Conservation (phyloP, 192 early-diverging fungal genomes). For the Gaertneriomyces sp. region DNA sequence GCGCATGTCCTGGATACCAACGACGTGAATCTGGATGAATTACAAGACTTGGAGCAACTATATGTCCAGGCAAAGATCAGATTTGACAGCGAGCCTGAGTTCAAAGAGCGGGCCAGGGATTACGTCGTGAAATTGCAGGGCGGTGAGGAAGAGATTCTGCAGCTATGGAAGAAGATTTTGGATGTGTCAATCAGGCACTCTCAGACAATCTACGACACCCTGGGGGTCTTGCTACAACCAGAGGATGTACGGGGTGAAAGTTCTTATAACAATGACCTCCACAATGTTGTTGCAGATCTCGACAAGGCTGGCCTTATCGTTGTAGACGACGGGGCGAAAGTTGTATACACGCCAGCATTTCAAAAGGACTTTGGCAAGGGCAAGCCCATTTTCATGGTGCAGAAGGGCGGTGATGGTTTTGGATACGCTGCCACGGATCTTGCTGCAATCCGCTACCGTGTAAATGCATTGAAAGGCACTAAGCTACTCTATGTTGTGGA, state of each 20-base stretch:
- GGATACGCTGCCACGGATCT: conserved; percentile 96
- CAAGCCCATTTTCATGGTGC: conserved; percentile 78
- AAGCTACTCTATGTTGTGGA: conserved; percentile 90
- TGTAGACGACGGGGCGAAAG: conserved; percentile 77
- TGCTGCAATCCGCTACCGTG: conserved; percentile 89
- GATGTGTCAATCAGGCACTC: conserved; percentile 25
- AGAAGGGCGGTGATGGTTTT: conserved; percentile 88
- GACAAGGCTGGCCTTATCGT: conserved; percentile 66
- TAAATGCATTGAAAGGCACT: conserved; percentile 84
- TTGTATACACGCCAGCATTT: conserved; percentile 48
- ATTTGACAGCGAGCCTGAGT: conserved; percentile 19
- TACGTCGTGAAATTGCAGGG: conserved; percentile 24
- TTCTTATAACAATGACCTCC: conserved; percentile 24
- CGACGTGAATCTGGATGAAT: conserved; percentile 9
- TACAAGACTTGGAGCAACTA: conserved; percentile 52
- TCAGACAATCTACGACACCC: conserved; percentile 27
- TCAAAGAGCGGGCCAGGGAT: conserved; percentile 18
- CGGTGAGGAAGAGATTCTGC: conserved; percentile 20
- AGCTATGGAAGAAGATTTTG: conserved; percentile 24
- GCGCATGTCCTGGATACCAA: conserved; percentile 13
- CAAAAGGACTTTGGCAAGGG: conserved; percentile 67
- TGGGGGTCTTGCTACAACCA: conserved; percentile 11
- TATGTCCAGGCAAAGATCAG: conserved; percentile 27
- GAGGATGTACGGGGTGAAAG: conserved; percentile 20
- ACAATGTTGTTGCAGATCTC: conserved; percentile 68